Conservation (phyloP, 352 stramenopile genomes). For the Plasmopara viticola region DNA sequence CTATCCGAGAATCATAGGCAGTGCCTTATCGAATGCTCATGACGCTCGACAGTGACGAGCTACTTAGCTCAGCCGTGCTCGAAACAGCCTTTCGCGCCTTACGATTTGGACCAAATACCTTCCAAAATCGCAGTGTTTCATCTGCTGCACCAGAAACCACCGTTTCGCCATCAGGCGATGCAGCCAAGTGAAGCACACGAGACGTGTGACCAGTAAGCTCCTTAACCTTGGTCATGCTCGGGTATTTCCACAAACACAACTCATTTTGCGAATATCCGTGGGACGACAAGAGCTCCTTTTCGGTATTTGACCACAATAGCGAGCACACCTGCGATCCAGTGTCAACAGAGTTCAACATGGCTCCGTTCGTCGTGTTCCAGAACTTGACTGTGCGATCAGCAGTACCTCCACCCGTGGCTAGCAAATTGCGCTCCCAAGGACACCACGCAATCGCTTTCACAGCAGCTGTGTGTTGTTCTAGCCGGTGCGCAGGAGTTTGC, state of each 20-base stretch:
- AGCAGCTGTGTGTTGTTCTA: constrained; percentile 96
- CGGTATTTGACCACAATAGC: constrained; percentile 89
- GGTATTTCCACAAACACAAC: constrained; percentile 98
- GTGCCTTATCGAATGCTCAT: constrained; percentile 75
- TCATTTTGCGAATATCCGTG: constrained; percentile 98
- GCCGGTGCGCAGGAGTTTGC: constrained; percentile 56
- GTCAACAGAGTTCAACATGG: constrained; percentile 94
- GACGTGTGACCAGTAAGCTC: constrained; percentile 97
- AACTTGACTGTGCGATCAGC: constrained; percentile 99
- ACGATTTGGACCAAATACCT: constrained; percentile 92
- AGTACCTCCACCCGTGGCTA: constrained; percentile 96
- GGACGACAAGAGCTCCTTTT: constrained; percentile 95
- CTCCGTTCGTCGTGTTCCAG: constrained; percentile 95
- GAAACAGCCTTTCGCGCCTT: constrained; percentile 62
- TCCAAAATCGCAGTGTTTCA: constrained; percentile 99
- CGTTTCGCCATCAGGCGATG: constrained; percentile 95
- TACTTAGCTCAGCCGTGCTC: constrained; percentile 43
- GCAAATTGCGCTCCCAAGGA: constrained; percentile 95
- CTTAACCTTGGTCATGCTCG: constrained; percentile 95
- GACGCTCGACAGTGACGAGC: constrained; percentile 65
- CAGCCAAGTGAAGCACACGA: constrained; percentile 93
- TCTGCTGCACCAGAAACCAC: constrained; percentile 97
- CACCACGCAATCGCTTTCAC: constrained; percentile 99
- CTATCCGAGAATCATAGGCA: constrained; percentile 5
- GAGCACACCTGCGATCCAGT: constrained; percentile 98